These are phyloP conservation scores for Panaeolus papilionaceus DNA, from an alignment of 768 basidiomycete species.

Conservation along the genomic window DNA sequence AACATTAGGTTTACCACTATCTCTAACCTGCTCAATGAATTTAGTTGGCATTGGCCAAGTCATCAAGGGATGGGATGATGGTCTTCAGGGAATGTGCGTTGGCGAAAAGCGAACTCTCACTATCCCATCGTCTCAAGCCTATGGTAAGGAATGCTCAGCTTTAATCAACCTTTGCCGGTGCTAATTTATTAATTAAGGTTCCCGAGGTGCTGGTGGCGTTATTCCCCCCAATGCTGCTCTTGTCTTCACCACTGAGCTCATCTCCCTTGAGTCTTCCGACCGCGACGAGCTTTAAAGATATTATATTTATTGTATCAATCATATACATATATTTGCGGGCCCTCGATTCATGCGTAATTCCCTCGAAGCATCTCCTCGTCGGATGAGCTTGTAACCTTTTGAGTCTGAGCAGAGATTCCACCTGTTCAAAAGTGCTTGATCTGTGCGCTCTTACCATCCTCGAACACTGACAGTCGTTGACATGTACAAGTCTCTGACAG, in stretches of 20 bases:
- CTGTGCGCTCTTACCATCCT: no score
- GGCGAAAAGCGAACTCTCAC: slow-evolving; percentile 89
- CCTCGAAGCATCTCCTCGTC: not conserved
- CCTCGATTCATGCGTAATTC: no score
- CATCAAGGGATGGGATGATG: slow-evolving; percentile 86
- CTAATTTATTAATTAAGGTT: slow-evolving; percentile 48
- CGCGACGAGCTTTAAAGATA: slow-evolving; percentile 61
- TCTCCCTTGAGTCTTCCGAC: slow-evolving; percentile 56
- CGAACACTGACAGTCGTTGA: no score
- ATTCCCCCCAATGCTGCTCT: slow-evolving; percentile 85
- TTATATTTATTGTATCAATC: not conserved
- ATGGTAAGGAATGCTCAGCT: slow-evolving; percentile 64
- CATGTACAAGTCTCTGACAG: no score
- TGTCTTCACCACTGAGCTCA: slow-evolving; percentile 87
- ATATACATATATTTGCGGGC: not conserved
- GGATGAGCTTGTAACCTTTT: no score
- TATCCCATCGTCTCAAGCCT: slow-evolving; percentile 81
- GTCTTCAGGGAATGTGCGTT: slow-evolving; percentile 84
- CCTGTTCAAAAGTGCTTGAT: no score
- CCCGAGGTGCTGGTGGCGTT: slow-evolving; percentile 73
- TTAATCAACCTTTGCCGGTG: not conserved
- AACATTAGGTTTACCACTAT: not conserved
- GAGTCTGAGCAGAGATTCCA: no score
- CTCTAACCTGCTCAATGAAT: not conserved
- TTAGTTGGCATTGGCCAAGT: slow-evolving; percentile 83